Evolutionary conservation across 108 stramenopile species (phyloP).

Genomic region (Schizochytrium sp.): DNA sequence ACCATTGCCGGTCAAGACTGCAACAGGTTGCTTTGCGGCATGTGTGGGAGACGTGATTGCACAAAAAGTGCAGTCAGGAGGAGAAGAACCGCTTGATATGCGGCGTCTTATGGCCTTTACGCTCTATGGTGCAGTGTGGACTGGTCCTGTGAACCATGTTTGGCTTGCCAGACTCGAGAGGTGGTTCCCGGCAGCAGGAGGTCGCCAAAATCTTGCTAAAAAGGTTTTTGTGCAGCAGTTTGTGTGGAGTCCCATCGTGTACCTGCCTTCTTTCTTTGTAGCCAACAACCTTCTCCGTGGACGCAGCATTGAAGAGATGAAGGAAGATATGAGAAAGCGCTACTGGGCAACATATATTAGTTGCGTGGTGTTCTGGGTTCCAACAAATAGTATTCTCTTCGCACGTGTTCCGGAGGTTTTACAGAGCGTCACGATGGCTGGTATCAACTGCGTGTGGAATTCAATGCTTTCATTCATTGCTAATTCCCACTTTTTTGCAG

Average conservation of each 20-base stretch:
- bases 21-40: neutral
- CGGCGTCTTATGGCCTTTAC: conserved; percentile 24
- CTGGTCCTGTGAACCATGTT: conserved; percentile 39
- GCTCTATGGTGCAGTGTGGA: conserved; percentile 23
- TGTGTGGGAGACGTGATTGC: conserved; percentile 20
- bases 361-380: conserved; percentile 26
- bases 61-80: conserved; percentile 37
- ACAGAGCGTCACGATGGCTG: conserved; percentile 58
- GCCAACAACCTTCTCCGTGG: neutral
- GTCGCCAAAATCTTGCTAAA: neutral
- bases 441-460: conserved; percentile 33
- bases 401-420: conserved; percentile 41
- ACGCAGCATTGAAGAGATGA: neutral
- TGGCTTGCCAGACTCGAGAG: neutral
- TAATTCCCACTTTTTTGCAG: neutral
- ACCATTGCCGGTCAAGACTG: conserved; percentile 15
- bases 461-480: conserved; percentile 9
- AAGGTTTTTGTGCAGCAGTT: conserved; percentile 25
- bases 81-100: conserved; percentile 12
- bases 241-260: conserved; percentile 39
- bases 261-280: conserved; percentile 35
- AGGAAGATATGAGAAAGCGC: neutral
- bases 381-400: neutral
- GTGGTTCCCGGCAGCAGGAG: neutral
- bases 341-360: conserved; percentile 17